Percentiles rank a stretch among this genome's conserved stretches.
Evolutionary conservation across 108 stramenopile genomes (phyloP).

Genomic region (Parietichytrium sp.): DNA sequence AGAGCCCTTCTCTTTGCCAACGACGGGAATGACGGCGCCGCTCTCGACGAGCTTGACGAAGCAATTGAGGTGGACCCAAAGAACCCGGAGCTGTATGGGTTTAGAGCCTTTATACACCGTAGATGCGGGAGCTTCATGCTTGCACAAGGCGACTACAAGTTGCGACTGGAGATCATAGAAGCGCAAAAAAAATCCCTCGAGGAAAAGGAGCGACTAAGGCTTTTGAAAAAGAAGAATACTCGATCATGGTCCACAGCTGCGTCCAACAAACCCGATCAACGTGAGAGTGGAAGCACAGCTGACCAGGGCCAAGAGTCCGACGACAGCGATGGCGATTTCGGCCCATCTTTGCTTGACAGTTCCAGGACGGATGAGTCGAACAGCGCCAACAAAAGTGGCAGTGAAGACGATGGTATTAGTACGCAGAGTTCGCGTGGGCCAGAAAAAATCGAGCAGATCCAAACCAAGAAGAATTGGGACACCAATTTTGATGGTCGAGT

Average conservation of each 20-base stretch:
- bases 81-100: neutral
- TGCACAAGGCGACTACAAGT: constrained; percentile 16
- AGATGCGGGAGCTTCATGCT: neutral
- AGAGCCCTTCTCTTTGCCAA: neutral
- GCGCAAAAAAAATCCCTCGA: neutral
- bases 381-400: neutral
- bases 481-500: constrained; percentile 14
- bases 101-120: constrained; percentile 1
- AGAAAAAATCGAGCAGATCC: neutral
- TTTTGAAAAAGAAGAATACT: neutral
- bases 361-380: neutral
- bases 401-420: neutral
- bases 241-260: no score
- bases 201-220: neutral
- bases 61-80: neutral
- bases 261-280: no score
- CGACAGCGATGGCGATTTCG: neutral
- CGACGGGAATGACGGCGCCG: neutral
- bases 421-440: neutral
- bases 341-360: neutral
- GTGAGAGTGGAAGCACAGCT: neutral
- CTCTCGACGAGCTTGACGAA: neutral
- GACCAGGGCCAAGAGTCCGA: neutral
- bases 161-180: neutral
- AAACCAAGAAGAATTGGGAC: neutral